Conservation (phyloP, 2,329 filamentous ascomycete genomes). For the Diaporthe nobilis region DNA sequence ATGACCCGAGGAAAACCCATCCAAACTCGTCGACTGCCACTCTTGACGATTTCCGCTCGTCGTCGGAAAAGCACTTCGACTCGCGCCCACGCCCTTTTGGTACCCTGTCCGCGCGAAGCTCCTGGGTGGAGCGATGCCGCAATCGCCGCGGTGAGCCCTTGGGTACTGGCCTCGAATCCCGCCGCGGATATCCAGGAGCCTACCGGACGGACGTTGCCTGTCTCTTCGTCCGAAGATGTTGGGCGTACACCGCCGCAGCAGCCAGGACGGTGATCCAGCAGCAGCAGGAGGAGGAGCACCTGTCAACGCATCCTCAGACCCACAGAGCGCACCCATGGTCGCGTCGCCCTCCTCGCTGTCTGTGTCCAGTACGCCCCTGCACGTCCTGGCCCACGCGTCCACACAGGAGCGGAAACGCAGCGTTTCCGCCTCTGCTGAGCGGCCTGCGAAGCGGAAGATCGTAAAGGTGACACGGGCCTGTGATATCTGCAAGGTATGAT, state of each 20-base stretch:
- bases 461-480: conserved; percentile 56
- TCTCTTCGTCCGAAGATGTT: conserved; percentile 26
- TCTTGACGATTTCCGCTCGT: conserved; percentile 22
- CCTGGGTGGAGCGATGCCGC: conserved; percentile 3
- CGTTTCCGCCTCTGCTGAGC: conserved; percentile 19
- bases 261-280: conserved; percentile 9
- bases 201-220: no score
- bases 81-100: conserved; percentile 2
- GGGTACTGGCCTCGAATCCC: background rate
- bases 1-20: conserved; percentile 27
- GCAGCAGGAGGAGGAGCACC: background rate
- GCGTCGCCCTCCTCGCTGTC: conserved; percentile 25
- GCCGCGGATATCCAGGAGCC: background rate
- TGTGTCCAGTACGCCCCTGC: conserved; percentile 26
- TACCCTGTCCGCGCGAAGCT: background rate
- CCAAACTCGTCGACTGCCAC: conserved; percentile 6
- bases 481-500: conserved; percentile 50
- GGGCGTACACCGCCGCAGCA: conserved; percentile 25
- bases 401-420: conserved; percentile 31
- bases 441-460: conserved; percentile 17
- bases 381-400: conserved; percentile 25
- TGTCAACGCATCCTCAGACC: conserved; percentile 10
- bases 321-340: conserved; percentile 14
- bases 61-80: conserved; percentile 26
- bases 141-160: background rate